Conservation (phyloP, 106 monocot species). For the Amphibolis antarctica region DNA sequence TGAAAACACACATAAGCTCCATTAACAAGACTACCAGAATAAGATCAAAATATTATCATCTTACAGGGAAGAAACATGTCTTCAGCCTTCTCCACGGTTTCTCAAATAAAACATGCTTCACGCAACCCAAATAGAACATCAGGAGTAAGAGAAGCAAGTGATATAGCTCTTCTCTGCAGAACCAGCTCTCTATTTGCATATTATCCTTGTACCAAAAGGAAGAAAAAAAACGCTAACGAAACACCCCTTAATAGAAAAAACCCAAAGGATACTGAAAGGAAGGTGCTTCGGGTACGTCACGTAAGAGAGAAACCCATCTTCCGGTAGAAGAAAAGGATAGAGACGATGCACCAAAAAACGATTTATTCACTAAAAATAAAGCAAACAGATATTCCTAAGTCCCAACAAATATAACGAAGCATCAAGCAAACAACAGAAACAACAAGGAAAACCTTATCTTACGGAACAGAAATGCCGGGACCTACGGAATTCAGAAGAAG, state of each 20-base stretch:
- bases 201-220: neutral
- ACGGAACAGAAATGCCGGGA: neutral
- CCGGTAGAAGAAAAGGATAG: neutral
- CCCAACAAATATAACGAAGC: neutral
- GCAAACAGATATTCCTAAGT: slow-evolving; percentile 4
- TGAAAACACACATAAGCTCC: neutral
- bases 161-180: neutral
- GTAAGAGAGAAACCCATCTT: neutral
- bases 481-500: neutral
- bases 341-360: neutral
- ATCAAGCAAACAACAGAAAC: neutral
- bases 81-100: neutral
- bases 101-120: neutral
- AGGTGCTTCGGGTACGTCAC: neutral
- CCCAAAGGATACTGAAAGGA: neutral
- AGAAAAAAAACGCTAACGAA: neutral
- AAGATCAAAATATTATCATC: neutral
- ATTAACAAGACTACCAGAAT: neutral
- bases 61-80: neutral
- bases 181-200: neutral
- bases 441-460: too few relatives aligned
- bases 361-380: neutral
- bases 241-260: neutral
- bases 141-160: neutral
- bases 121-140: neutral